Conservation (phyloP, 768 basidiomycete genomes). For the Lyophyllum semitale region DNA sequence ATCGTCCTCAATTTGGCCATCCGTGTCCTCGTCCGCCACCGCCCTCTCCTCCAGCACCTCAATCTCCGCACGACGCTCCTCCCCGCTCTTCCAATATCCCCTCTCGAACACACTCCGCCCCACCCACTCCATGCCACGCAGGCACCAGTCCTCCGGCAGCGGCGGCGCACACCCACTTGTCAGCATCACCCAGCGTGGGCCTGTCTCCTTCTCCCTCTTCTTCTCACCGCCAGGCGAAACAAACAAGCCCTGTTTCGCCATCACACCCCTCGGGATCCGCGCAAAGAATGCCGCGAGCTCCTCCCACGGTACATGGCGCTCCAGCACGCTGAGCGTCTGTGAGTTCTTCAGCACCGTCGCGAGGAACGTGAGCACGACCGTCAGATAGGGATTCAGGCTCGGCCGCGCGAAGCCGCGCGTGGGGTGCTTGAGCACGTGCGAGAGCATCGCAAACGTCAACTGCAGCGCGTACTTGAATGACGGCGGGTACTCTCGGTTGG, state of each 20-base stretch:
- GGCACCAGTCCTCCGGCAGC: constrained; percentile 91
- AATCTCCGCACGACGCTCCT: constrained; percentile 67
- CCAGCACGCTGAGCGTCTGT: constrained; percentile 61
- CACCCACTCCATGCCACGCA: constrained; percentile 97
- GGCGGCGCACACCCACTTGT: constrained; percentile 71
- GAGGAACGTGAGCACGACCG: constrained; percentile 87
- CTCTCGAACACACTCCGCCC: constrained; percentile 87
- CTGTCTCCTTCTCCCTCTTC: constrained; percentile 27
- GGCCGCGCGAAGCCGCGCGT: constrained; percentile 53
- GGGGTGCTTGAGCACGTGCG: constrained; percentile 66
- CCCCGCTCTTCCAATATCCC: constrained; percentile 89
- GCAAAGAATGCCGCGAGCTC: constrained; percentile 67
- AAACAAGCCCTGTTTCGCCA: constrained; percentile 40
- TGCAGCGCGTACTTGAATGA: constrained; percentile 76
- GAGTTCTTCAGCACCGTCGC: constrained; percentile 71
- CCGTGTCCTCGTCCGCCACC: constrained; percentile 49
- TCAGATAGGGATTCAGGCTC: constrained; percentile 83
- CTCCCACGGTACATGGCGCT: constrained; percentile 84
- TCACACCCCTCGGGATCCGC: constrained; percentile 53
- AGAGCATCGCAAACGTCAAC: constrained; percentile 78
- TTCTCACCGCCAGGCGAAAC: constrained; percentile 6
- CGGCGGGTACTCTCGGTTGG: constrained; percentile 50
- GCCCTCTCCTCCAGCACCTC: constrained; percentile 75
- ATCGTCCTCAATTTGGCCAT: constrained; percentile 85
- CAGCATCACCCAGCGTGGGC: constrained; percentile 62